A percentile compares a stretch with the other conserved stretches of the same genome.
phyloP scores from a whole-genome alignment of 306 rosid genomes.

The Sicyos edulis region DNA sequence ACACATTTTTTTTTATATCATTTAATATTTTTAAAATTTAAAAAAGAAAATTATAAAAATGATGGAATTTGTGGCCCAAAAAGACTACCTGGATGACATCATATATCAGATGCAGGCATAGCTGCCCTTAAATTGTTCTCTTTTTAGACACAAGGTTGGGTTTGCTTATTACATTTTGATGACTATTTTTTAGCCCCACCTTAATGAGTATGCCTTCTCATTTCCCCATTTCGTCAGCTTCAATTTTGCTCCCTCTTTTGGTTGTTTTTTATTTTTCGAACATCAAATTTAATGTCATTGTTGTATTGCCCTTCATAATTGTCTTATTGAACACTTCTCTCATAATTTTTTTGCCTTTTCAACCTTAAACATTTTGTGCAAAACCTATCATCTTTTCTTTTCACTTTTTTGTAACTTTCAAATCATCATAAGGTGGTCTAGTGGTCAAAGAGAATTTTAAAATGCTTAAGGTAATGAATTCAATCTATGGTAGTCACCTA shows the following conservation, averaged over 20 bases:
- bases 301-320: not conserved
- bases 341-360: not conserved
- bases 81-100: too few species aligned
- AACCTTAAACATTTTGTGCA: not conserved
- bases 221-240: too few species aligned
- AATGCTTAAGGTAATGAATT: too few species aligned
- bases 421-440: too few species aligned
- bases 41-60: too few species aligned
- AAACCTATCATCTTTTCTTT: not conserved
- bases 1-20: too few species aligned
- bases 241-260: not conserved
- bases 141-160: not conserved
- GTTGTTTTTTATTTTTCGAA: not conserved
- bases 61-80: too few species aligned
- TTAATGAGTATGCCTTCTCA: slow-evolving; percentile 7
- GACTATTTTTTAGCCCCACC: slow-evolving; percentile 18
- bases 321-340: not conserved
- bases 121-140: too few species aligned
- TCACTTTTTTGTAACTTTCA: not conserved
- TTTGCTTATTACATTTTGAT: slow-evolving; percentile 5
- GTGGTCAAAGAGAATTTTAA: too few species aligned
- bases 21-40: too few species aligned
- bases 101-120: too few species aligned
- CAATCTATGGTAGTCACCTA: too few species aligned
- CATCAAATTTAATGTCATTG: not conserved